phyloP scores from a whole-genome alignment of 768 basidiomycete genomes.

The Cantharellus anzutake region DNA sequence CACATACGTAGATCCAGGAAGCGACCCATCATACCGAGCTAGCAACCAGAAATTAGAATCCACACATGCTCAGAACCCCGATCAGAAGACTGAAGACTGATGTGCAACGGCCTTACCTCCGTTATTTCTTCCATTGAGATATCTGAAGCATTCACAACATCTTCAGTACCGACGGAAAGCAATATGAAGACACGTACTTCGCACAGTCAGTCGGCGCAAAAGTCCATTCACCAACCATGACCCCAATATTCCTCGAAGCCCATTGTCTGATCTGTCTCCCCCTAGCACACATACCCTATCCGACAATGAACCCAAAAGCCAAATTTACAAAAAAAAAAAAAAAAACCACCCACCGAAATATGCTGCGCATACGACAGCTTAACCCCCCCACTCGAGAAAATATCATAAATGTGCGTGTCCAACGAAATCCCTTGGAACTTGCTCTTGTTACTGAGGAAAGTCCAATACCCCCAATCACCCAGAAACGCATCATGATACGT shows the following conservation, averaged over 20 bases:
- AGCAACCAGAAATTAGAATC: not conserved
- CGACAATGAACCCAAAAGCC: constrained; percentile 1
- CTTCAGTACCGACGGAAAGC: not conserved
- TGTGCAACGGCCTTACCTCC: constrained; percentile 24
- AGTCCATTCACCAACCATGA: constrained; percentile 78
- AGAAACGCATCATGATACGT: constrained; percentile 68
- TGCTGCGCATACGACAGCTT: constrained; percentile 36
- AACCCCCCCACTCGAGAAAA: constrained; percentile 42
- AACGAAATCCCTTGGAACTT: constrained; percentile 36
- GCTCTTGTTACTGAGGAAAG: constrained; percentile 38
- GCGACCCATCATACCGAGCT: constrained; percentile 46
- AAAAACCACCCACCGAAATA: constrained; percentile 24
- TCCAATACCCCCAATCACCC: constrained; percentile 35
- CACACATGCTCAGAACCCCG: not conserved
- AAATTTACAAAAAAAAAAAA: not conserved
- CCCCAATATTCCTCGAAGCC: constrained; percentile 49
- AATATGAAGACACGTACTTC: not conserved
- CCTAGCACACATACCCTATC: constrained; percentile 28
- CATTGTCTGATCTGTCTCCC: constrained; percentile 29
- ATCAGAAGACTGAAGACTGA: not conserved
- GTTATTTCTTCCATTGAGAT: constrained; percentile 65
- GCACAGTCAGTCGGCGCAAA: constrained; percentile 37
- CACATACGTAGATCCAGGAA: constrained; percentile 39
- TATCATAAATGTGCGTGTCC: constrained; percentile 37
- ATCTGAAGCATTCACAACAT: constrained; percentile 15